Evolutionary conservation across 768 basidiomycete genomes (phyloP), one percentile per base, ranked within the genome.

Genomic region (Tricholoma sp.): DNA sequence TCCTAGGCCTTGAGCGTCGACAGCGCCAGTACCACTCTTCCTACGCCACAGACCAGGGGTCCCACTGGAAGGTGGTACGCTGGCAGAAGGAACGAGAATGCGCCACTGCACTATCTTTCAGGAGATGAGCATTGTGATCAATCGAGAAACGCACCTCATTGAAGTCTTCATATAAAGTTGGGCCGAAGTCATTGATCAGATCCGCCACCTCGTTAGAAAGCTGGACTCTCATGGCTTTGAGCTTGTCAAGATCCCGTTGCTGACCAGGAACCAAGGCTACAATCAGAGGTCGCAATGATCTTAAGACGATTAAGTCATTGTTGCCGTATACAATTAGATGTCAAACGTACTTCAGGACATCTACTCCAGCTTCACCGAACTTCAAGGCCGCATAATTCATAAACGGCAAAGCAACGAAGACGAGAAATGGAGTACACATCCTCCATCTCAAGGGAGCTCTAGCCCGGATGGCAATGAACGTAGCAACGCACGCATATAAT

Each of bases 331-430:
- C 35, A 22, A 9, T 21, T 10, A 32, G 39, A 21, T 27, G 11
- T 18, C 47, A 29, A 4, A 73, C 89, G 63, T 64, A 95, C 94
- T 98, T 98, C 54, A 94, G 78, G 24, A 98, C 94, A 65, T 98
- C 96, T 84, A 97, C 88, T 21, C 95, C 96, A 32, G 95, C 96
- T 70, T 98, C 96, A 43, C 96, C 96, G 65, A 98, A 98, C 71
- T 97, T 96, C 53, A 98, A 81, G 5, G 96, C 92, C 5, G 93
- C 91, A 66, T 89, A 91, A 56, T 91, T 94, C 77, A 96, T 88
- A 69, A 91, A 83, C 12, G 96, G 96, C 29, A 98, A 71, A 2
- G 84, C 76, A 18, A 81, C 74, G 57, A 90, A 75, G 56, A 94
- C 85, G 8, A 90, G 66, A 64, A 94, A 79, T 0, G 96, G 96